Evolutionary conservation across 345 rosid species (phyloP).

Genomic region (Citrus inodora): DNA sequence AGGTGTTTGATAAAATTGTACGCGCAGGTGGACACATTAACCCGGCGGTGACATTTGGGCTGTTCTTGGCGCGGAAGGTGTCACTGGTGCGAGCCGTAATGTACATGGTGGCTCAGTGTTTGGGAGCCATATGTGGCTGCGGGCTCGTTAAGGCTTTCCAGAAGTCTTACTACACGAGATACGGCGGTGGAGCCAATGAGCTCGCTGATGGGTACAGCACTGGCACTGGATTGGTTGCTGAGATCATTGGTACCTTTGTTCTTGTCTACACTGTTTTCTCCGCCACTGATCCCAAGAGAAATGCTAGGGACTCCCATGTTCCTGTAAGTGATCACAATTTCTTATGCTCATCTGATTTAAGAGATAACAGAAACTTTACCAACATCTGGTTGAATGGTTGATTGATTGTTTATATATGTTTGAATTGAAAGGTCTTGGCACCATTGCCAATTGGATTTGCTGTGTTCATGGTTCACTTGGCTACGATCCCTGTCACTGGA

Average conservation of each 20-base stretch:
- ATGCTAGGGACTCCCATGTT: conserved; percentile 60
- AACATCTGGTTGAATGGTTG: not conserved
- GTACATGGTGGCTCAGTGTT: too few species aligned
- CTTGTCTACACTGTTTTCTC: conserved; percentile 15
- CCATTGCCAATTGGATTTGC: conserved; percentile 70
- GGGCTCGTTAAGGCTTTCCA: conserved; percentile 61
- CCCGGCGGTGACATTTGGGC: too few species aligned
- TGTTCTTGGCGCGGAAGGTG: too few species aligned
- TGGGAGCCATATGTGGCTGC: conserved; percentile 30
- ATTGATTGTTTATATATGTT: not conserved
- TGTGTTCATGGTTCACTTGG: conserved; percentile 70
- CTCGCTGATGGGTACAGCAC: conserved; percentile 46
- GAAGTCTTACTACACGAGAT: conserved; percentile 39
- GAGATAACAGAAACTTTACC: not conserved
- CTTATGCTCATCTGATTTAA: too few species aligned
- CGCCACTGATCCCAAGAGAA: conserved; percentile 68
- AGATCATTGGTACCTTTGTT: too few species aligned
- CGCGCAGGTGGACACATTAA: conserved; percentile 57
- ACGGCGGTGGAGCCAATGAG: conserved; percentile 67
- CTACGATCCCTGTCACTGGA: conserved; percentile 65
- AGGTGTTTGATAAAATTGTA: not conserved
- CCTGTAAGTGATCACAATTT: conserved; percentile 33
- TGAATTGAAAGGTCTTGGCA: conserved; percentile 45
- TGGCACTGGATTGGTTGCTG: conserved; percentile 39
- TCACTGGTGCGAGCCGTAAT: too few species aligned